A percentile compares a stretch with the other conserved stretches of the same genome.
These are phyloP conservation scores for Tuber magnatum DNA, from an alignment of 495 filamentous ascomycete species.

Conservation along the genomic window DNA sequence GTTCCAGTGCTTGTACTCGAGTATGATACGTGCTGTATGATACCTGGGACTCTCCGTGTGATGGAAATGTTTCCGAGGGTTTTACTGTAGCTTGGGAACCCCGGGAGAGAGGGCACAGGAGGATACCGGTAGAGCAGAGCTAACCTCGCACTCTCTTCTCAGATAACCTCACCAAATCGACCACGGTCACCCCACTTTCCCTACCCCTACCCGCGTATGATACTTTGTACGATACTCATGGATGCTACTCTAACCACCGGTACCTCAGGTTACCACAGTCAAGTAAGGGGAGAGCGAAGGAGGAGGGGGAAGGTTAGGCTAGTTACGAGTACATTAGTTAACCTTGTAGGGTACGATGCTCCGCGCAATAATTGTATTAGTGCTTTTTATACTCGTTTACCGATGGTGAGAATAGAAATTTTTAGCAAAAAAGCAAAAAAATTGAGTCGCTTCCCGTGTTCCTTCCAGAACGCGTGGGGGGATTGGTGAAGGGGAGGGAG, in stretches of 20 bases:
- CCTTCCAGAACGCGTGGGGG: slow-evolving; percentile 5
- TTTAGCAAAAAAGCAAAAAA: neutral
- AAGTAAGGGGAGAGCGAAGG: neutral
- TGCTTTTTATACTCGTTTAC: neutral
- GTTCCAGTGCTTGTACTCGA: neutral
- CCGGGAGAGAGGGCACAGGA: neutral
- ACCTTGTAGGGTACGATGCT: neutral
- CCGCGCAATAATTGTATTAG: neutral
- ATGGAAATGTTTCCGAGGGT: neutral
- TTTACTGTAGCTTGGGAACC: neutral
- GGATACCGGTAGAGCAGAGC: neutral
- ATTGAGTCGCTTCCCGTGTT: neutral
- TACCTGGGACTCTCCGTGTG: neutral
- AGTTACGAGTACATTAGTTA: neutral
- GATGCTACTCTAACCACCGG: no score
- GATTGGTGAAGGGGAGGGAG: neutral
- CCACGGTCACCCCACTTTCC: neutral
- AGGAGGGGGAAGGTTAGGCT: neutral
- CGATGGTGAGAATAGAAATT: neutral
- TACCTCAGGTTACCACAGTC: neutral
- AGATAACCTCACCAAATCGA: neutral
- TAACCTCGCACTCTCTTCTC: neutral
- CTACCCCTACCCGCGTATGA: neutral
- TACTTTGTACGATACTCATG: neutral
- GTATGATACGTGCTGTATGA: no score